Evolutionary conservation across 2,329 filamentous ascomycete genomes (phyloP).

Genomic region (Ascomycota sp.): DNA sequence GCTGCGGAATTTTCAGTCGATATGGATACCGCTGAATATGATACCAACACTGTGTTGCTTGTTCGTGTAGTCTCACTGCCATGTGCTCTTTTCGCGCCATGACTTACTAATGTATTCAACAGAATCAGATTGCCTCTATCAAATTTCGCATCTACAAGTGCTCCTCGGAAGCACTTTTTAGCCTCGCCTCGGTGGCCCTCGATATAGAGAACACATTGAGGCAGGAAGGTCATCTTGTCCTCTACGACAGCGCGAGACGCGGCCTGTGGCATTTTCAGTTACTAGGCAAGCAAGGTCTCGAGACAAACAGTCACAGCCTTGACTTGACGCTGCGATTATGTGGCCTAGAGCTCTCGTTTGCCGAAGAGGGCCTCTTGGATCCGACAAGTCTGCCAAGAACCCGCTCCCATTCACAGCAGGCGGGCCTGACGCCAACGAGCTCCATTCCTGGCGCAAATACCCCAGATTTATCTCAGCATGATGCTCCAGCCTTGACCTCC

Average conservation of each 20-base stretch:
- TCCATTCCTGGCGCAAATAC: constrained; percentile 21
- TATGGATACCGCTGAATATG: constrained; percentile 44
- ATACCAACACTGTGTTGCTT: constrained; percentile 39
- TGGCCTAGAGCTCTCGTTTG: constrained; percentile 21
- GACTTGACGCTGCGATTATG: constrained; percentile 21
- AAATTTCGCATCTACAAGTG: constrained; percentile 35
- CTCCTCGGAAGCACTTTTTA: constrained; percentile 19
- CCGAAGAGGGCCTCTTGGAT: constrained; percentile 30
- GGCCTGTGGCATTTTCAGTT: constrained; percentile 36
- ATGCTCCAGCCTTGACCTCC: constrained; percentile 2
- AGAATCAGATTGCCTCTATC: constrained; percentile 37
- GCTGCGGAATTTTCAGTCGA: constrained; percentile 17
- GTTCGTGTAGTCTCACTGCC: constrained; percentile 16
- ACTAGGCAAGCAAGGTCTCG: constrained; percentile 18
- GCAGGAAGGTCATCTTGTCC: constrained; percentile 30
- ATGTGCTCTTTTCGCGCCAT: not conserved
- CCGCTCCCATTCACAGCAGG: constrained; percentile 16
- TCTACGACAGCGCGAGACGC: constrained; percentile 27
- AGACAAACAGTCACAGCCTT: constrained; percentile 8
- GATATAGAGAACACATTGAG: constrained; percentile 31
- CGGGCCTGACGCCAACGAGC: constrained; percentile 23
- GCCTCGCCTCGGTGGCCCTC: constrained; percentile 23
- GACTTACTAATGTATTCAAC: constrained; percentile 4
- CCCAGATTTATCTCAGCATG: constrained; percentile 15
- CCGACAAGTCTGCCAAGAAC: constrained; percentile 25